These are phyloP conservation scores for Apiospora aurea DNA, from an alignment of 2,329 filamentous ascomycete species.

Conservation along the genomic window DNA sequence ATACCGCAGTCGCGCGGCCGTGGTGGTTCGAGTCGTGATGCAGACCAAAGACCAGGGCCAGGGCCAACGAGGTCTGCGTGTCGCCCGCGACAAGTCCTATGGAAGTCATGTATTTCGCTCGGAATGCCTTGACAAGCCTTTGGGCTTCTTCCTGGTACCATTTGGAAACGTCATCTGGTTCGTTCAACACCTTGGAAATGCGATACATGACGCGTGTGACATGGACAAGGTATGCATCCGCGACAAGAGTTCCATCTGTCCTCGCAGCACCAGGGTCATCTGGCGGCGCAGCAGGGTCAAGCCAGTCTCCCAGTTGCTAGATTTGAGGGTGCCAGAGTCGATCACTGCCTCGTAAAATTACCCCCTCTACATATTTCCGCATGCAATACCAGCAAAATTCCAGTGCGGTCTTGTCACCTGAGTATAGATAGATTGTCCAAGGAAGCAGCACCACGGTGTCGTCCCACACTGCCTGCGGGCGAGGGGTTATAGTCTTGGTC, in stretches of 20 bases:
- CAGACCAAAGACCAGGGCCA: constrained; percentile 48
- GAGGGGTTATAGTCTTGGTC: neutral
- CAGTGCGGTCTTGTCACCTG: constrained; percentile 35
- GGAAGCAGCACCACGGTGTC: constrained; percentile 43
- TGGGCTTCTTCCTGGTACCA: constrained; percentile 31
- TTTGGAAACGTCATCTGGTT: constrained; percentile 28
- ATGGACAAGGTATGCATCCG: constrained; percentile 48
- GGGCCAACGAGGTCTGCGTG: constrained; percentile 49
- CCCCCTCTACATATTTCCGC: constrained; percentile 19
- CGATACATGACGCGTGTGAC: constrained; percentile 40
- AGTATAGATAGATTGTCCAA: constrained; percentile 40
- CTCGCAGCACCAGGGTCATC: constrained; percentile 41
- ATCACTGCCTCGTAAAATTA: constrained; percentile 37
- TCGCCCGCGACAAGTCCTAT: constrained; percentile 42
- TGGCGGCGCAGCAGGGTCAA: constrained; percentile 49
- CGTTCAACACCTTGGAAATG: constrained; percentile 35
- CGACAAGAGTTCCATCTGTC: constrained; percentile 45
- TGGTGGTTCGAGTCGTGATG: constrained; percentile 35
- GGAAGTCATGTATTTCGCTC: neutral
- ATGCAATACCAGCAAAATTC: constrained; percentile 6
- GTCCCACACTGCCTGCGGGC: constrained; percentile 40
- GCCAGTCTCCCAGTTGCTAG: constrained; percentile 49
- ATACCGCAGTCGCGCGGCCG: constrained; percentile 35
- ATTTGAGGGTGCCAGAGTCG: constrained; percentile 44
- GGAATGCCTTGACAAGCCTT: constrained; percentile 24